Conservation (phyloP, 306 rosid genomes). For the Erythrophleum fordii region DNA sequence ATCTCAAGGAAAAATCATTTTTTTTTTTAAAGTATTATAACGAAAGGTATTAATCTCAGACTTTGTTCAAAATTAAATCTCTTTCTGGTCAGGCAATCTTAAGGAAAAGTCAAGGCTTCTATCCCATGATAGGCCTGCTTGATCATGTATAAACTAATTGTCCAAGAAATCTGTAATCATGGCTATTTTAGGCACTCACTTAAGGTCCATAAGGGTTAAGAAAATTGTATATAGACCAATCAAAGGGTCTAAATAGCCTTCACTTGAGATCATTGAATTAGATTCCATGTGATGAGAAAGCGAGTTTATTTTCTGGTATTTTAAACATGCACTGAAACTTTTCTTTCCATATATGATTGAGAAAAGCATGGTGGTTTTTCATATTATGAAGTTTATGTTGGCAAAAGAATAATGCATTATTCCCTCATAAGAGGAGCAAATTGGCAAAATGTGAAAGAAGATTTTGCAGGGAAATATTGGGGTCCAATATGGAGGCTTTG, state of each 20-base stretch:
- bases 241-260: conserved; percentile 24
- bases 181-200: conserved; percentile 41
- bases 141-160: not conserved
- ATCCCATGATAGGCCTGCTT: conserved; percentile 1
- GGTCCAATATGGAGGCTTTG: conserved; percentile 85
- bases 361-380: conserved; percentile 23
- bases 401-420: conserved; percentile 44
- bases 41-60: not conserved
- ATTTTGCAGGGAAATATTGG: conserved; percentile 59
- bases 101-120: conserved; percentile 7
- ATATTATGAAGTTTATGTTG: conserved; percentile 37
- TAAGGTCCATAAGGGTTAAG: conserved; percentile 18
- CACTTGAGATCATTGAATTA: conserved; percentile 32
- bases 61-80: not conserved
- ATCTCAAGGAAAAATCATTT: not conserved
- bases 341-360: conserved; percentile 25
- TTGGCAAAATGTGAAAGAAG: conserved; percentile 49
- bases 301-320: conserved; percentile 41
- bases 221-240: not conserved
- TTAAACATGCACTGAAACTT: conserved; percentile 46
- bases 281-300: conserved; percentile 58
- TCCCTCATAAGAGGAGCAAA: conserved; percentile 47
- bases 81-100: not conserved
- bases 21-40: not conserved
- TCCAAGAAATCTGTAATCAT: conserved; percentile 50